Evolutionary conservation across 805 yeast genomes (phyloP).

Genomic region (Myxozyma mucilagina): DNA sequence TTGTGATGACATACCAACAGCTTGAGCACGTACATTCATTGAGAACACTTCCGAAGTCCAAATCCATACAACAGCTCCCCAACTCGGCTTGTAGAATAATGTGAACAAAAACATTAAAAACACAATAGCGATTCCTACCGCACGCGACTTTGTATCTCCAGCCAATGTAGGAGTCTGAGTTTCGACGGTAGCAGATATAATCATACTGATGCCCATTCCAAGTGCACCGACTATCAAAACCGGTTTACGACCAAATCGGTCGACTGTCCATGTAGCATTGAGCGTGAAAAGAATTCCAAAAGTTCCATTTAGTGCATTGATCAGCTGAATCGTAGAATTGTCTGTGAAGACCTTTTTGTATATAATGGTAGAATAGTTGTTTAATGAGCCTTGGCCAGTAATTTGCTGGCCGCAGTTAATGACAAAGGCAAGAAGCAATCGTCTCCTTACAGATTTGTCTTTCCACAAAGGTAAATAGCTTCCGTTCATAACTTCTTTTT

Average conservation of each 20-base stretch:
- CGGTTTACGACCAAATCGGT: constrained; percentile 64
- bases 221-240: constrained; percentile 61
- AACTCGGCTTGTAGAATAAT: constrained; percentile 30
- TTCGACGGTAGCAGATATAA: constrained; percentile 45
- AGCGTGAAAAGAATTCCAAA: constrained; percentile 46
- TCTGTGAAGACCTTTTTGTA: constrained; percentile 50
- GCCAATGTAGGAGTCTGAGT: constrained; percentile 44
- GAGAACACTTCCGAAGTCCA: constrained; percentile 65
- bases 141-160: constrained; percentile 35
- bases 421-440: constrained; percentile 11
- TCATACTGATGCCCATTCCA: constrained; percentile 54
- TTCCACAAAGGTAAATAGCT: constrained; percentile 10
- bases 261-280: constrained; percentile 56
- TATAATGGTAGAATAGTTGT: constrained; percentile 49
- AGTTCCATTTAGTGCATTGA: constrained; percentile 50
- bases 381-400: constrained; percentile 50
- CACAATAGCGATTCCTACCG: constrained; percentile 41
- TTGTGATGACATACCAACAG: constrained; percentile 59
- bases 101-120: constrained; percentile 30
- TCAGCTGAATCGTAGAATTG: constrained; percentile 47
- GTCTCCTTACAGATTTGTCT: constrained; percentile 15
- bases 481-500: constrained; percentile 44
- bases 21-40: constrained; percentile 67
- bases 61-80: constrained; percentile 47
- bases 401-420: constrained; percentile 33